Conservation (phyloP, 225 moss, liverwort and hornwort genomes). For the Antitrichia curtipendula region DNA sequence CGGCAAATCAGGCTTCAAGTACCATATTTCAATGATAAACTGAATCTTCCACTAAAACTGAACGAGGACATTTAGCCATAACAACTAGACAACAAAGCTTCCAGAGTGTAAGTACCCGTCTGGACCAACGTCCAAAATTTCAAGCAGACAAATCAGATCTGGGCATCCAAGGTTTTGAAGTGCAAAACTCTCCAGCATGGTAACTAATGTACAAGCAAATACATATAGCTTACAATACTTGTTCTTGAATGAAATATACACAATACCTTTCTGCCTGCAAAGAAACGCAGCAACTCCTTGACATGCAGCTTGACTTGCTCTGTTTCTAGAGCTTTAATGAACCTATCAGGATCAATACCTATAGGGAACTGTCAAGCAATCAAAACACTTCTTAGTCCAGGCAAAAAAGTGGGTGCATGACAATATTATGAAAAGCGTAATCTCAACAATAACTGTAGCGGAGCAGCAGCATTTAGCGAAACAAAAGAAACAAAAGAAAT, state of each 20-base stretch:
- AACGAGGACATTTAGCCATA: neutral
- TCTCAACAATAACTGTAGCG: neutral
- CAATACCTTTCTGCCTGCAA: slow-evolving; percentile 71
- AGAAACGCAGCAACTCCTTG: slow-evolving; percentile 65
- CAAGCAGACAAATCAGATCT: neutral
- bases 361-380: slow-evolving; percentile 77
- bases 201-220: neutral
- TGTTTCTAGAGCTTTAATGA: slow-evolving; percentile 84
- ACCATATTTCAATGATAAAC: neutral
- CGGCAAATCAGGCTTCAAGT: neutral
- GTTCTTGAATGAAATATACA: neutral
- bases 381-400: neutral
- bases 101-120: neutral
- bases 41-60: neutral
- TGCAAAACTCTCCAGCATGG: neutral
- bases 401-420: neutral
- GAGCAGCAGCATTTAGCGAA: neutral
- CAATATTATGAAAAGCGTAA: neutral
- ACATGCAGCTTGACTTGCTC: slow-evolving; percentile 87
- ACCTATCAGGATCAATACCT: slow-evolving; percentile 90
- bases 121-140: neutral
- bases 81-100: neutral
- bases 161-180: neutral
- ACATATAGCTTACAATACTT: neutral
- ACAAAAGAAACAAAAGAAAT: neutral